Evolutionary conservation across 2,329 filamentous ascomycete species (phyloP), one percentile per base, ranked within the genome.

Genomic region (Aspergillus luchuensis): DNA sequence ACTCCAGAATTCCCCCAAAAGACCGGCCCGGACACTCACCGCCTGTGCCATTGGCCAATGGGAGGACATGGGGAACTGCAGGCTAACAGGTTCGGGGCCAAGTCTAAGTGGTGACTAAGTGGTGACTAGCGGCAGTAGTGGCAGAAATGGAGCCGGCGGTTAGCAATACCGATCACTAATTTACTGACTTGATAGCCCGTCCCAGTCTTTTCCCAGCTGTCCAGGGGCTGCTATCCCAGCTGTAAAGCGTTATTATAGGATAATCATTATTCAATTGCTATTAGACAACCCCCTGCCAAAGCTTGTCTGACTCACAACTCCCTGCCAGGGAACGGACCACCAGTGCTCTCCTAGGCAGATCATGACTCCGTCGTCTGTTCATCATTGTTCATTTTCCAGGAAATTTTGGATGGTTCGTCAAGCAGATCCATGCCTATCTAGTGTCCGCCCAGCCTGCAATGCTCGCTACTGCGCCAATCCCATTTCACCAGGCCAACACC

Each of bases 391-490:
- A 58, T 45, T 38, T 58, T 13, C 25, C 51, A 56, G 51, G 23
- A 56, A 61, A 57, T 52, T 61, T 56, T 56, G 23, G 23, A 30
- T 49, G 21, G 49, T 33, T 56, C 54, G 30, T 25, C n/a, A 28
- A 55, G 59, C 45, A 56, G 56, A 61, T 61, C 59, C 52, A 52
- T 59, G 45, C 52, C 54, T 23, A 51, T 56, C 41, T 56, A 45
- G 53, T 56, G 23, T 56, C 41, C 53, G 53, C 53, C 41, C 41
- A 45, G 56, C 41, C 49, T 57, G 49, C 48, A 23, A 41, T 33
- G 50, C 52, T 56, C 58, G 58, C 61, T 63, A 60, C 54, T 58
- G 30, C 61, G 55, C 49, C 49, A 57, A 60, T 45, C 45, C 28
- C n/a, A 33, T 51, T 30, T 11, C 43, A 17, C 36, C 41, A 30